These are phyloP conservation scores for Pyrrhoderma lamaoense DNA, from an alignment of 1,284 basidiomycete species.

Conservation along the genomic window DNA sequence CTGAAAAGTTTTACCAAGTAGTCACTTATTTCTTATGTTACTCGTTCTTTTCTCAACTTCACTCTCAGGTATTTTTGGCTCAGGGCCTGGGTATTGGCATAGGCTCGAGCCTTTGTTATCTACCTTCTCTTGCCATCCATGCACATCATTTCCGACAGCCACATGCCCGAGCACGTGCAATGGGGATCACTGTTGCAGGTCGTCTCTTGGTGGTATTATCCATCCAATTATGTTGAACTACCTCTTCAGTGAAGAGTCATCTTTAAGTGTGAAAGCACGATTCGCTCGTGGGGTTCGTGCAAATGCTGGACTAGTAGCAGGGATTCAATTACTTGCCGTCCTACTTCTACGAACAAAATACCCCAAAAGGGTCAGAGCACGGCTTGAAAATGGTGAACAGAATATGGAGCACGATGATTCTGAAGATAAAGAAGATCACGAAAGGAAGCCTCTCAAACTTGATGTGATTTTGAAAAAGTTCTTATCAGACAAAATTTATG, in stretches of 20 bases:
- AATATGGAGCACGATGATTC: background rate
- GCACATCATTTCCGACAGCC: constrained; percentile 21
- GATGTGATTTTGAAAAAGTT: constrained; percentile 1
- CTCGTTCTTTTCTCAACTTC: constrained; percentile 24
- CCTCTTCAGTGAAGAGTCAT: constrained; percentile 17
- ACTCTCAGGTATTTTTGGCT: constrained; percentile 20
- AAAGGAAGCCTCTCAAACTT: background rate
- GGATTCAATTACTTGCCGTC: constrained; percentile 25
- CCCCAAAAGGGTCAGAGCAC: background rate
- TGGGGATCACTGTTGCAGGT: constrained; percentile 22
- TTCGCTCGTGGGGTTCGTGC: constrained; percentile 25
- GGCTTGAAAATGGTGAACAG: background rate
- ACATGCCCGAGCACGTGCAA: constrained; percentile 19
- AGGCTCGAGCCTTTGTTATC: constrained; percentile 19
- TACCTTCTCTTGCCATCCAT: constrained; percentile 19
- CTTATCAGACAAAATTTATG: constrained; percentile 6
- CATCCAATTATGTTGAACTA: constrained; percentile 28
- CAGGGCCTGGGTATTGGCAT: constrained; percentile 22
- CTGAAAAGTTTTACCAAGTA: constrained; percentile 37
- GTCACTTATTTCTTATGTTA: constrained; percentile 23
- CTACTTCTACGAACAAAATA: constrained; percentile 26
- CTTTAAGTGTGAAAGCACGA: constrained; percentile 1
- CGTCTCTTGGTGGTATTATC: constrained; percentile 24
- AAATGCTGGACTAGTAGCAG: constrained; percentile 24
- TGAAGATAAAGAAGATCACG: background rate